phyloP scores from a whole-genome alignment of 2,329 filamentous ascomycete genomes.

The Epichloe coenophiala region DNA sequence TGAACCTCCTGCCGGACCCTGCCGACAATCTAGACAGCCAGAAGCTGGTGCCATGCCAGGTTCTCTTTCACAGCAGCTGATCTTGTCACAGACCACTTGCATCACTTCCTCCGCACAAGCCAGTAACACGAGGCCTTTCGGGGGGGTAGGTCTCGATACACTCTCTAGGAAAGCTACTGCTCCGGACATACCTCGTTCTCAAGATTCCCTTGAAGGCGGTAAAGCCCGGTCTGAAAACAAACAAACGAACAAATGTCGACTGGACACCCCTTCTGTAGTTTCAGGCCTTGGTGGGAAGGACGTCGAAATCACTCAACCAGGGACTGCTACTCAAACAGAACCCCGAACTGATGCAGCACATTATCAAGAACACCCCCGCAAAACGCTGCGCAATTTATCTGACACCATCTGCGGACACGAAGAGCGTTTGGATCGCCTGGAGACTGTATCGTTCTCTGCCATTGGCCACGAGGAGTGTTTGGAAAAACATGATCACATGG shows the following conservation, averaged over 20 bases:
- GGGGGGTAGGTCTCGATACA: conserved; percentile 43
- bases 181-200: conserved; percentile 18
- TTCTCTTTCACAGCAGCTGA: conserved; percentile 35
- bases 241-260: conserved; percentile 8
- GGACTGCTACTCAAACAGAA: conserved; percentile 16
- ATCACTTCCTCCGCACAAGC: conserved; percentile 36
- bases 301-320: conserved; percentile 6
- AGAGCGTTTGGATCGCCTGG: conserved; percentile 52
- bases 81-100: conserved; percentile 39
- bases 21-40: background rate
- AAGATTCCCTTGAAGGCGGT: conserved; percentile 16
- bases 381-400: conserved; percentile 31
- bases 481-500: conserved; percentile 52
- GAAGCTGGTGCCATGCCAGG: conserved; percentile 23
- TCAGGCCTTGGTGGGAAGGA: conserved; percentile 7
- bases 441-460: conserved; percentile 55
- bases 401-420: conserved; percentile 47
- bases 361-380: conserved; percentile 14
- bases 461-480: conserved; percentile 53
- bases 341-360: conserved; percentile 11
- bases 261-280: conserved; percentile 14
- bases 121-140: conserved; percentile 40
- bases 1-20: conserved; percentile 23
- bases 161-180: conserved; percentile 15
- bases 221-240: background rate